Conservation (phyloP, 306 rosid genomes). For the Boehmeria nivea region DNA sequence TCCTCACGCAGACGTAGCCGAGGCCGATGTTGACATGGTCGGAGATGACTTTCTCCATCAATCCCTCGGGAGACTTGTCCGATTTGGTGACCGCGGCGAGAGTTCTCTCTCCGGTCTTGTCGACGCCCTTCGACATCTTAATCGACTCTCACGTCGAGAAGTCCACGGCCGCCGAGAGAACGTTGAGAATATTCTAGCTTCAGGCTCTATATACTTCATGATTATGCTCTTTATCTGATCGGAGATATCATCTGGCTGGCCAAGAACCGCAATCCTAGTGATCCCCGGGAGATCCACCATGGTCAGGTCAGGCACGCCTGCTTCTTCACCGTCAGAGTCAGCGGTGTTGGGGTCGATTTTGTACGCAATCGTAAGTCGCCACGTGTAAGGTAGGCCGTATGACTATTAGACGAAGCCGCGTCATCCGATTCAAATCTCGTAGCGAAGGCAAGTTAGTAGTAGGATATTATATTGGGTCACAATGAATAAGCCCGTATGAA, state of each 20-base stretch:
- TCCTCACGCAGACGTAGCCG: constrained; percentile 58
- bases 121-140: constrained; percentile 58
- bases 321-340: constrained; percentile 27
- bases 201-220: constrained; percentile 54
- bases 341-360: too few species aligned
- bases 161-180: constrained; percentile 59
- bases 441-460: too few species aligned
- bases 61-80: constrained; percentile 54
- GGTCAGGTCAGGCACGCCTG: constrained; percentile 29
- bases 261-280: constrained; percentile 54
- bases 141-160: constrained; percentile 62
- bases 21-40: constrained; percentile 59
- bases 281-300: constrained; percentile 43
- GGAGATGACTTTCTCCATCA: constrained; percentile 51
- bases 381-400: too few species aligned
- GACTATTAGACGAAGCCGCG: too few species aligned
- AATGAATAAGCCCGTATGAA: too few species aligned
- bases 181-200: constrained; percentile 56
- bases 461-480: too few species aligned
- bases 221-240: constrained; percentile 56
- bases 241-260: constrained; percentile 49
- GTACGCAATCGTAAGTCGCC: too few species aligned
- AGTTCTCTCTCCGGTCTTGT: constrained; percentile 51
- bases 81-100: constrained; percentile 56
- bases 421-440: too few species aligned